Evolutionary conservation across 352 stramenopile genomes (phyloP).

Genomic region (Globisporangium cederbergense): DNA sequence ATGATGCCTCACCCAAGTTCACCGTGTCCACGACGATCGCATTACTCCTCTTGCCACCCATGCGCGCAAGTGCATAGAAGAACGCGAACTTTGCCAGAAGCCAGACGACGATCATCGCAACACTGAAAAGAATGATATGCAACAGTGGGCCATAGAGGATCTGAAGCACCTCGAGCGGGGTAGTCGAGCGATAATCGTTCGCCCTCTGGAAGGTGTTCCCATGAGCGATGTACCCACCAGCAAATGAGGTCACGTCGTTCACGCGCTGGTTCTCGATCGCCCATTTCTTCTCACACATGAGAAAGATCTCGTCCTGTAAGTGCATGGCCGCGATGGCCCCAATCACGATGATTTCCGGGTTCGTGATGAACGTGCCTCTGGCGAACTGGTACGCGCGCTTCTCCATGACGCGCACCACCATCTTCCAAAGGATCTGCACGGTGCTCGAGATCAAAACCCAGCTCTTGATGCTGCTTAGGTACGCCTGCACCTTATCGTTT

Average conservation of each 20-base stretch:
- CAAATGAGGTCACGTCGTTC: conserved; percentile 18
- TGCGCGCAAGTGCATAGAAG: neutral
- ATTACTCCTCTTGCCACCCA: neutral
- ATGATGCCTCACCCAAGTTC: neutral
- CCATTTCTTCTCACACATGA: conserved; percentile 25
- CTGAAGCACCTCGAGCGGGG: conserved; percentile 11
- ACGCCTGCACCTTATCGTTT: conserved; percentile 30
- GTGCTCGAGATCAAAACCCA: conserved; percentile 35
- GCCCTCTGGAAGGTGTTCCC: conserved; percentile 27
- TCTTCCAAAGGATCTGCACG: conserved; percentile 28
- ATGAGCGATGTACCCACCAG: conserved; percentile 14
- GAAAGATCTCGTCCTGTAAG: conserved; percentile 16
- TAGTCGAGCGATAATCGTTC: conserved; percentile 14
- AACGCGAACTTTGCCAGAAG: conserved; percentile 6
- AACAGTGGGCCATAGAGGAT: conserved; percentile 19
- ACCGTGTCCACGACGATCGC: neutral
- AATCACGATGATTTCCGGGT: conserved; percentile 22
- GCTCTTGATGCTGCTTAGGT: conserved; percentile 33
- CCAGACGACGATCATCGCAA: neutral
- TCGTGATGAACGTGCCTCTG: conserved; percentile 19
- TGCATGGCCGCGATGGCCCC: conserved; percentile 12
- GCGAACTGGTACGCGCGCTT: conserved; percentile 27
- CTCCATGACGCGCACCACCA: conserved; percentile 29
- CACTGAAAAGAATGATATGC: conserved; percentile 14
- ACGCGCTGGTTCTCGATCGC: conserved; percentile 23